A percentile compares a stretch with the other conserved stretches of the same genome.
Conservation (phyloP, 2,329 filamentous ascomycete species). For the Colletotrichum chlorophyti region DNA sequence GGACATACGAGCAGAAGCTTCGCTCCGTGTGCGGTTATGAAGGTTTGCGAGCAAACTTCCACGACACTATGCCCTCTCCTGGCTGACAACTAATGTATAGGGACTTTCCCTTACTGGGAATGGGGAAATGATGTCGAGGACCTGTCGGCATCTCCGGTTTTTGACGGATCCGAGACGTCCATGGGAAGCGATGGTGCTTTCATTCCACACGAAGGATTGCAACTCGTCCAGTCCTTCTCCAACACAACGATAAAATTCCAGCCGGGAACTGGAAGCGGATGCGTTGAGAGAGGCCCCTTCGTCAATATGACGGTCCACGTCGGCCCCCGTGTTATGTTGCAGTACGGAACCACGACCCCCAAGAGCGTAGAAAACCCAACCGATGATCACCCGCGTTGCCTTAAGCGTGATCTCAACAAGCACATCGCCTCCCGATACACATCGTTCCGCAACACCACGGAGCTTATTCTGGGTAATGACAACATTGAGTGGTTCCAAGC, state of each 20-base stretch:
- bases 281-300: constrained; percentile 43
- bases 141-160: constrained; percentile 41
- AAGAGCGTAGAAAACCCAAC: constrained; percentile 33
- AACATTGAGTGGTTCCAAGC: constrained; percentile 39
- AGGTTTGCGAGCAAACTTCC: constrained; percentile 23
- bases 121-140: constrained; percentile 31
- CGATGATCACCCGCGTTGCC: constrained; percentile 48
- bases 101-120: constrained; percentile 26
- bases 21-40: constrained; percentile 23
- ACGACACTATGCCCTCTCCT: background rate
- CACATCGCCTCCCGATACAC: constrained; percentile 29
- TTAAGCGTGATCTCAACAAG: constrained; percentile 44
- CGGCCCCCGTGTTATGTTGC: constrained; percentile 35
- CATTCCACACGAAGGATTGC: constrained; percentile 33
- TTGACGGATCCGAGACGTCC: constrained; percentile 45
- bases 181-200: constrained; percentile 45
- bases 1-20: constrained; percentile 17
- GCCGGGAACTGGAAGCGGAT: constrained; percentile 58
- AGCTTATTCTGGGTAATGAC: constrained; percentile 38
- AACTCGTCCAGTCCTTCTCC: constrained; percentile 3
- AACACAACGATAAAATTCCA: constrained; percentile 39
- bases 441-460: constrained; percentile 33
- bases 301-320: constrained; percentile 45
- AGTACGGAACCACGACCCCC: constrained; percentile 23
- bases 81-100: background rate